Evolutionary conservation across 1,284 basidiomycete species (phyloP).

Genomic region (Malassezia psittaci): DNA sequence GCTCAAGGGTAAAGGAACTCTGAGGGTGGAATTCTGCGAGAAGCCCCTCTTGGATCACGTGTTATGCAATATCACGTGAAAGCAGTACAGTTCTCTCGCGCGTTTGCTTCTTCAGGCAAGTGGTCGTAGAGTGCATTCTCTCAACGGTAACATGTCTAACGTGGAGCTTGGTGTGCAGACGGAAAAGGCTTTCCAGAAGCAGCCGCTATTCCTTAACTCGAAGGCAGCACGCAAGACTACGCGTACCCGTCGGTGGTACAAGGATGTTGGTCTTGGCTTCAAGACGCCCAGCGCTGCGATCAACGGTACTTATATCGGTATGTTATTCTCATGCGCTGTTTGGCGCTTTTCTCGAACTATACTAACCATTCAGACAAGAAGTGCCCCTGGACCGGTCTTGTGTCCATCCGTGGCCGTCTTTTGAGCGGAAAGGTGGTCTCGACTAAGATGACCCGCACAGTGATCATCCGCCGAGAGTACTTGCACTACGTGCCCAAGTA

Average conservation of each 20-base stretch:
- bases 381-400: constrained; percentile 73
- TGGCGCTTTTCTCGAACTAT: no score
- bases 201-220: constrained; percentile 94
- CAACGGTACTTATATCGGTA: constrained; percentile 83
- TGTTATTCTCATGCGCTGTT: constrained; percentile 5
- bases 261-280: constrained; percentile 52
- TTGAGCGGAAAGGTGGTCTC: constrained; percentile 93
- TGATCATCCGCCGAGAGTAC: constrained; percentile 96
- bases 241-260: constrained; percentile 97
- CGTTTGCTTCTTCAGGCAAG: constrained; percentile 22
- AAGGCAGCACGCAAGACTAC: constrained; percentile 84
- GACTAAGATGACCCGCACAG: constrained; percentile 98
- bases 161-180: constrained; percentile 46
- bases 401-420: constrained; percentile 96
- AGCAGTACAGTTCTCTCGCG: constrained; percentile 7
- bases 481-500: constrained; percentile 96
- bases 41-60: neutral
- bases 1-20: constrained; percentile 15
- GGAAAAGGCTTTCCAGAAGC: constrained; percentile 64
- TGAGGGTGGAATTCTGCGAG: neutral
- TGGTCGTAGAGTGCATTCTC: constrained; percentile 11
- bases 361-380: constrained; percentile 71
- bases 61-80: neutral
- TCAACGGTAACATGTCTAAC: constrained; percentile 39
- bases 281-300: constrained; percentile 87